Evolutionary conservation across 1,139 yeast species (phyloP).

Genomic region (Geotrichum macrosporum): DNA sequence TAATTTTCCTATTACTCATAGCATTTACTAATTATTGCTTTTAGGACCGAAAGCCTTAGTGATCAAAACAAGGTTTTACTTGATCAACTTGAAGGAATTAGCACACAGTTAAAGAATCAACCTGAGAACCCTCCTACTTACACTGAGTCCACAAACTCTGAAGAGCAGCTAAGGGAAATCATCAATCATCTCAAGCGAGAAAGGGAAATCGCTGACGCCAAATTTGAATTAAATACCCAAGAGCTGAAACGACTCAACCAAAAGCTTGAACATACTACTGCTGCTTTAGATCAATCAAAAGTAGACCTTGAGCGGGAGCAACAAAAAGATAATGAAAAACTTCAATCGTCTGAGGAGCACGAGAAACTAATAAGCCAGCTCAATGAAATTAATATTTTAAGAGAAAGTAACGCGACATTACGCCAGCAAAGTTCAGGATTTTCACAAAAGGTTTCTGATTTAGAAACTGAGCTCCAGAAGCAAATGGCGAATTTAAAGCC

Average conservation of each 20-base stretch:
- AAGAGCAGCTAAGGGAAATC: conserved; percentile 50
- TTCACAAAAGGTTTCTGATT: conserved; percentile 34
- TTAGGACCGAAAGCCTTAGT: conserved; percentile 52
- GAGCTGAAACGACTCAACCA: conserved; percentile 48
- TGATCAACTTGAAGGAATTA: conserved; percentile 58
- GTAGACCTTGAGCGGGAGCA: conserved; percentile 30
- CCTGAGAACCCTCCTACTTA: conserved; percentile 18
- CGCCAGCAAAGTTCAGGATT: conserved; percentile 49
- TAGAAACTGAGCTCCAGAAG: conserved; percentile 38
- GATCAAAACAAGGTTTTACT: conserved; percentile 64
- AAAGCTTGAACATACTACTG: conserved; percentile 34
- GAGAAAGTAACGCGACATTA: conserved; percentile 69
- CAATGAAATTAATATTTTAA: conserved; percentile 61
- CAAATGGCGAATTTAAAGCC: conserved; percentile 37
- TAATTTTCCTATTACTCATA: neutral
- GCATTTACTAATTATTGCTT: conserved; percentile 2
- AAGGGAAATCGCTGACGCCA: conserved; percentile 66
- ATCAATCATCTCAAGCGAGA: conserved; percentile 66
- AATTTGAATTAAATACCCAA: conserved; percentile 47
- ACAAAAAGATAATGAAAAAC: conserved; percentile 33
- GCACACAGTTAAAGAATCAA: conserved; percentile 21
- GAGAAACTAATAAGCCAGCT: conserved; percentile 55
- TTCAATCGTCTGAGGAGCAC: conserved; percentile 42
- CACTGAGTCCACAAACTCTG: conserved; percentile 24
- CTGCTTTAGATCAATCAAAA: conserved; percentile 36